Base-by-base conservation (phyloP, 129 eudicot species). In the Chrysanthemum seticuspe region DNA sequence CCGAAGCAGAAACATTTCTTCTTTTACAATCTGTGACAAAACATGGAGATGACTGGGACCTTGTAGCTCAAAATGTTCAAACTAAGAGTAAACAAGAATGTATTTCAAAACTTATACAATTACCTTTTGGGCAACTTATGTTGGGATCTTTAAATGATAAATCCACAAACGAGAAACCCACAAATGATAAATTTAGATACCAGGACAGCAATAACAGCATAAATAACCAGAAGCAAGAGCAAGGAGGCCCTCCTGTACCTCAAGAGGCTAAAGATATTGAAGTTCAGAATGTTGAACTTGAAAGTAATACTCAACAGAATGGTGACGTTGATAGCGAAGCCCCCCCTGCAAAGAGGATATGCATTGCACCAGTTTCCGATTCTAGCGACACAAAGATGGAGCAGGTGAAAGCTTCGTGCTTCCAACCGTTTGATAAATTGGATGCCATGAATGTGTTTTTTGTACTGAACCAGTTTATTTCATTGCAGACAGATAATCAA, bases 41-140 rank as follows among this genome's bases (percentile, higher is more conserved):
- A 73, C 92, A 90, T 65, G 98, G 98, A 75, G 93, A 90, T 79
- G 93, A 90, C 74, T 94, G 97, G 98, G 98, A 90, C 73, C 87
- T 86, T 71, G 98, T 94, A 67, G 86, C 93, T 66, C 85, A 84
- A 82, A 82, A 76, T 81, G 89, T 94, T 49, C 84, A 83, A 76
- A 86, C 97, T 12, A 94, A 90, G 85, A 94, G 79, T 65, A 88
- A 90, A 83, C 80, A 68, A 57, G 97, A 94, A 12, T 94, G 98
- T 61, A 94, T 94, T 75, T 88, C 97, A 71, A 91, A 89, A 81
- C 96, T 94, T 74, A 78, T 94, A 53, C 85, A 94, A 65, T 85
- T 94, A 36, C 97, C 98, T 36, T 94, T 94, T 72, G 98, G 98
- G 65, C 89, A 94, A 60, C 97, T 90, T 76, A 94, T 94, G 96